These are phyloP conservation scores for Pyricularia sp. DNA, from an alignment of 2,329 filamentous ascomycete genomes.

Conservation along the genomic window DNA sequence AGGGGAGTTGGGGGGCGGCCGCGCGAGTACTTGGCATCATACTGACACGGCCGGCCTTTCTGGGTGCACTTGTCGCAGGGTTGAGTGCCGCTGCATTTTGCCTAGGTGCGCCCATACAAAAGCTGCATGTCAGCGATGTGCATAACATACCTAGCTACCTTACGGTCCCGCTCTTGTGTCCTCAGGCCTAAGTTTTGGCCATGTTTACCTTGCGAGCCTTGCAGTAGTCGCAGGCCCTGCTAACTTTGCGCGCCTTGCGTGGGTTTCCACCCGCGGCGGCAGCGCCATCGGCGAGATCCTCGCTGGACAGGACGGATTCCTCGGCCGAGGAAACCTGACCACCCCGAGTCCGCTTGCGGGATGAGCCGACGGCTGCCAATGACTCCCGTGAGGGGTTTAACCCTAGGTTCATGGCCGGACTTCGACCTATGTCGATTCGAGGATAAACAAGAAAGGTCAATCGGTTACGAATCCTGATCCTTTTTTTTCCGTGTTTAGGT, in stretches of 20 bases:
- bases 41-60: neutral
- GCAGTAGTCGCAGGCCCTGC: constrained; percentile 4
- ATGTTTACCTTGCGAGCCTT: neutral
- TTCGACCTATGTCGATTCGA: neutral
- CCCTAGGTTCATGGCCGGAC: neutral
- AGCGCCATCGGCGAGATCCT: neutral
- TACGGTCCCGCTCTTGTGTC: too few species aligned
- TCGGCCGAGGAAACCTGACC: neutral
- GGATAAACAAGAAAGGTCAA: neutral
- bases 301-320: neutral
- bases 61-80: neutral
- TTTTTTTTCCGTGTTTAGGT: neutral
- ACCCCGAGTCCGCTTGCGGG: neutral
- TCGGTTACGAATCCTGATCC: neutral
- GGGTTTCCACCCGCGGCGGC: neutral
- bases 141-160: too few species aligned
- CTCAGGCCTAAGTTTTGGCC: too few species aligned
- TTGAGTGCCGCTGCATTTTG: neutral
- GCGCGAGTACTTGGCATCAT: neutral
- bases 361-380: neutral
- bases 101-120: neutral
- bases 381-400: neutral
- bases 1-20: neutral
- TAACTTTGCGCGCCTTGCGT: neutral
- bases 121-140: too few species aligned